Base-by-base conservation (phyloP, 768 basidiomycete species). In the Tricholoma saponaceum region DNA sequence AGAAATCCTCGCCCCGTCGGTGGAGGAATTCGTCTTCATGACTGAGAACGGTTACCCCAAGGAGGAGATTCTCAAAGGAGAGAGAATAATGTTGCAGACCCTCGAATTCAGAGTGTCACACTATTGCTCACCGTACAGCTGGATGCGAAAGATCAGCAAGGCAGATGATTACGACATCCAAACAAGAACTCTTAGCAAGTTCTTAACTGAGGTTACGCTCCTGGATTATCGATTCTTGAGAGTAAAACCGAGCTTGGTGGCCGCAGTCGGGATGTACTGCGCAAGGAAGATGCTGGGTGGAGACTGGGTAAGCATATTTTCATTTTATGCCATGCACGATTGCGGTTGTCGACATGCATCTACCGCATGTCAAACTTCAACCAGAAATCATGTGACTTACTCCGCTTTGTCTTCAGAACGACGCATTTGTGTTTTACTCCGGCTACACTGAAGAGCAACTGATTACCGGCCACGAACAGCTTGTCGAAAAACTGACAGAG, bases 101-200 rank as follows among this genome's bases (percentile, higher is more conserved):
- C 83, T 99, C 54, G 94, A 97, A 60, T 98, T 98, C 77, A 86
- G 89, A 72, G 71, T 99, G 73, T 98, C 95, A 58, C 88, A 95
- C 59, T 99, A 99, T 74, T 98, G 97, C 76, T 97, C 95, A 52
- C 97, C 97, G 3, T 98, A 98, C 78, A 94, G 91, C 70, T 98
- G 97, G 96, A 95, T 98, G 82, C 85, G 97, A 58, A 89, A 88
- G 66, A 98, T 99, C 70, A 95, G 92, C 82, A 97, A 95, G 72
- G 96, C 97, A 33, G 97, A 99, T 75, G 92, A 96, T 72, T 99
- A 98, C 71, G 94, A 98, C 69, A 87, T 98, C 67, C 96, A 98
- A 70, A 99, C 97, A 13, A 81, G 97, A 60, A 99, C 97, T 25
- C 77, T 99, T 50, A 90, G 93, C 82, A 99, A 99, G 75, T 98